Evolutionary conservation across 345 rosid genomes (phyloP).

Genomic region (Noccaea bulbosa): DNA sequence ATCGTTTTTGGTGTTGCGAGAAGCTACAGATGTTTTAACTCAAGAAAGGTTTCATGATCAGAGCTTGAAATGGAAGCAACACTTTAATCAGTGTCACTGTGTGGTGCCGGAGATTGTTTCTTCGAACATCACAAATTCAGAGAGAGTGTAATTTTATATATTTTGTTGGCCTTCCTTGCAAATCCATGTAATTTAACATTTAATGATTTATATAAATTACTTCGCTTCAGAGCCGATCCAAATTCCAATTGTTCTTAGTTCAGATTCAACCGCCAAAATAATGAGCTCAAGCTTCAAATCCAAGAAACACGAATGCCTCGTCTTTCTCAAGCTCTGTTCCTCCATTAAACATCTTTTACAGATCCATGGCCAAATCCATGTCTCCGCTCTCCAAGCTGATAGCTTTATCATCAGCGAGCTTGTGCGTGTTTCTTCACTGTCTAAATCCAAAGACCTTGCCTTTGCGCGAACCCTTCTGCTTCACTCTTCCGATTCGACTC

Average conservation of each 20-base stretch:
- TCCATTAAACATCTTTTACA: constrained; percentile 60
- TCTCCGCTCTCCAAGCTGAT: constrained; percentile 58
- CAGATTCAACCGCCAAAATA: constrained; percentile 35
- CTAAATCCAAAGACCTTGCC: constrained; percentile 50
- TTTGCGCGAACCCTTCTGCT: constrained; percentile 56
- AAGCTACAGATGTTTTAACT: constrained; percentile 40
- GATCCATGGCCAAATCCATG: constrained; percentile 63
- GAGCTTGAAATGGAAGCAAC: constrained; percentile 47
- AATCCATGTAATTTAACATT: constrained; percentile 14
- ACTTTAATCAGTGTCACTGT: constrained; percentile 2
- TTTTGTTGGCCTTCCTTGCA: constrained; percentile 2
- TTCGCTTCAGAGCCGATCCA: not conserved
- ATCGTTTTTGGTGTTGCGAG: constrained; percentile 23
- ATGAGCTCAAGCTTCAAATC: constrained; percentile 45
- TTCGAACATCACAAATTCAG: not conserved
- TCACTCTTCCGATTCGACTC: constrained; percentile 46
- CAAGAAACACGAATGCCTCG: constrained; percentile 53
- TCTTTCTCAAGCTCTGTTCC: constrained; percentile 57
- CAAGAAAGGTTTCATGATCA: constrained; percentile 52
- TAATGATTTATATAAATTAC: too few relatives aligned
- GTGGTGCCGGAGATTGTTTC: not conserved
- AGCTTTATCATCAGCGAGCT: constrained; percentile 56
- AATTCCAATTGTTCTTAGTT: constrained; percentile 31
- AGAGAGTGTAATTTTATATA: not conserved
- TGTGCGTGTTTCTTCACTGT: constrained; percentile 54